A percentile compares a stretch with the other conserved stretches of the same genome.
Conservation (phyloP, 2,329 filamentous ascomycete genomes). For the Diaporthe ampelina region DNA sequence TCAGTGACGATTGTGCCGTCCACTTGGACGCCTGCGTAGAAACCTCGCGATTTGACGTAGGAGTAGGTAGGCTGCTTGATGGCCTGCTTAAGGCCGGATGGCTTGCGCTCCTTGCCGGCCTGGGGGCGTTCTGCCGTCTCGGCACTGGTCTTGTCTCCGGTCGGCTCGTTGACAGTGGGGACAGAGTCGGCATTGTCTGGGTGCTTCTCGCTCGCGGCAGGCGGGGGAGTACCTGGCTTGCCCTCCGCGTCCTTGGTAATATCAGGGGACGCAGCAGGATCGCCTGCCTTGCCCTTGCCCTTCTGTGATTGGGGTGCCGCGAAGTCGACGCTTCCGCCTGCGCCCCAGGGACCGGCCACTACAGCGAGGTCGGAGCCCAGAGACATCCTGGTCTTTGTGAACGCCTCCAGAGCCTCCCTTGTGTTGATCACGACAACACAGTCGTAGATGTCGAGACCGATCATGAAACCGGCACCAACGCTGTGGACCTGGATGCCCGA, state of each 20-base stretch:
- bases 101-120: conserved; percentile 43
- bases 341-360: conserved; percentile 76
- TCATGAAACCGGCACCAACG: conserved; percentile 82
- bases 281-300: conserved; percentile 42
- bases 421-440: conserved; percentile 91
- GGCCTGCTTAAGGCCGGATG: conserved; percentile 47
- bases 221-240: conserved; percentile 26
- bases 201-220: conserved; percentile 25
- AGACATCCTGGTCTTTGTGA: conserved; percentile 81
- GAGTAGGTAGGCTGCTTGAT: conserved; percentile 63
- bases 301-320: conserved; percentile 47
- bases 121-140: conserved; percentile 32
- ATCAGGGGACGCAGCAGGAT: conserved; percentile 30
- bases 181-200: conserved; percentile 44
- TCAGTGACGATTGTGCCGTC: conserved; percentile 91
- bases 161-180: conserved; percentile 62
- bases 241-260: conserved; percentile 33
- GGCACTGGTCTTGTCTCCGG: conserved; percentile 62
- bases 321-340: conserved; percentile 80
- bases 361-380: conserved; percentile 85
- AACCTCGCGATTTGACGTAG: conserved; percentile 90
- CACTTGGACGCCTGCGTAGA: conserved; percentile 88
- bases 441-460: conserved; percentile 90
- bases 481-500: conserved; percentile 87
- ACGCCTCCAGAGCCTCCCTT: conserved; percentile 80